These are phyloP conservation scores for Alternaria sp. DNA, from an alignment of 2,329 filamentous ascomycete species.

Conservation along the genomic window DNA sequence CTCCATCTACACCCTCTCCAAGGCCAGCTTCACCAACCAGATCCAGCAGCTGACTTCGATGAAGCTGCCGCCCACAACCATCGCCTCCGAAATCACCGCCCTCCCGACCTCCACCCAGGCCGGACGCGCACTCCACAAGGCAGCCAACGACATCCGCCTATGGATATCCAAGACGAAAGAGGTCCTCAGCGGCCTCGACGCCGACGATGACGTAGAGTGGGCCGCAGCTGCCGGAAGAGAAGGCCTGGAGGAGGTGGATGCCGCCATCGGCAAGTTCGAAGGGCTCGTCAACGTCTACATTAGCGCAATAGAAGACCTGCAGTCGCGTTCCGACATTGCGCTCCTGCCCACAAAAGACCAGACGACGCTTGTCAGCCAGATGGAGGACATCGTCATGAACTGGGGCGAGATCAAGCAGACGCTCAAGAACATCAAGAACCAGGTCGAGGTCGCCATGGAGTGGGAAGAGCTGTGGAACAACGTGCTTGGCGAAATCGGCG, in stretches of 20 bases:
- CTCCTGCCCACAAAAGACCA: constrained; percentile 75
- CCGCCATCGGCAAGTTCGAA: constrained; percentile 82
- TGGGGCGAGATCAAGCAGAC: constrained; percentile 84
- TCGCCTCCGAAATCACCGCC: constrained; percentile 82
- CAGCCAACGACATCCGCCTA: constrained; percentile 87
- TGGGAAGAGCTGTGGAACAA: constrained; percentile 98
- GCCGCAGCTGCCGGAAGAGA: constrained; percentile 85
- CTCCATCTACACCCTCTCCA: constrained; percentile 92
- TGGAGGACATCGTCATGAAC: constrained; percentile 83
- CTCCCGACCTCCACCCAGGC: constrained; percentile 87
- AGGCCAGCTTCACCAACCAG: constrained; percentile 91
- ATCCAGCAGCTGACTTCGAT: constrained; percentile 90
- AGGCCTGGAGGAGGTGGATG: constrained; percentile 72
- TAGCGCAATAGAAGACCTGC: constrained; percentile 88
- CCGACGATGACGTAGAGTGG: constrained; percentile 98
- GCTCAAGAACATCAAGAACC: constrained; percentile 79
- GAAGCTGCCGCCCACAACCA: constrained; percentile 82
- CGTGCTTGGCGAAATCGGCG: constrained; percentile 90
- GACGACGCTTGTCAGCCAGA: constrained; percentile 78
- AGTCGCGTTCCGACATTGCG: constrained; percentile 76
- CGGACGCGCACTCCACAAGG: constrained; percentile 79
- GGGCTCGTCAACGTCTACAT: constrained; percentile 91
- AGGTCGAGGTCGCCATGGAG: constrained; percentile 97
- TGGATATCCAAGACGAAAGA: constrained; percentile 95
- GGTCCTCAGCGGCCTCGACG: constrained; percentile 85